Evolutionary conservation across 2,329 filamentous ascomycete genomes (phyloP), one percentile per base, ranked within the genome.

Genomic region (Trichoderma aggressivum): DNA sequence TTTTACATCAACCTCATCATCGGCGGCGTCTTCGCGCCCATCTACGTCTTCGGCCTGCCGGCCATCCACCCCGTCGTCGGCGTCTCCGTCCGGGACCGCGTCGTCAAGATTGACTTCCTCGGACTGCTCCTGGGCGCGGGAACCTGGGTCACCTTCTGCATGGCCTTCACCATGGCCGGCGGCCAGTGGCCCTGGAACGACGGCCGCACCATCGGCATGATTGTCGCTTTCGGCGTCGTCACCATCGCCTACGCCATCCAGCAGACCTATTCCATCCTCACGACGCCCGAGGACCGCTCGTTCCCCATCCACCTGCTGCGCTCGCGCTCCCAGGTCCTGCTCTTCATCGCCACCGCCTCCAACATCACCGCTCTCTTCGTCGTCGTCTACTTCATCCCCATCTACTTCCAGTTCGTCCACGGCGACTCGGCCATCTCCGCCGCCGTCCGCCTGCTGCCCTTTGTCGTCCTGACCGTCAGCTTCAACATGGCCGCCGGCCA

Each of bases 1-100:
- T 83, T 84, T 70, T 89, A 89, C 73, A 85, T 89, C 78, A 89
- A 88, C 72, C 79, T 88, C 1, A 77, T 85, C 36, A 82, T 84
- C 5, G 65, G 65, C 21, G 70, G 26, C 7, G 59, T 32, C 28
- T 70, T 72, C 16, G 59, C 65, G 21, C 65, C 70, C n/a, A 47
- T 72, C 12, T 70, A 72, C 39, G 0, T 70, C 16, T 59, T 70
- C 12, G 50, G 56, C 24, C 36, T 72, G 24, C 70, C 70, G 11
- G 8, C 28, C 12, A 34, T 72, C 36, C 70, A 70, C 18, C 65
- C 50, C 16, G 32, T 8, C 32, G 32, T 21, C 56, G 77, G 26
- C 16, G 70, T 64, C 0, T 32, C 59, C 10, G 14, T 72, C 3
- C 11, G 60, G 10, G 7, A 66, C 78, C 12, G 80, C 79, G 14